Percentiles rank a stretch among this genome's conserved stretches.
Evolutionary conservation across 2,329 filamentous ascomycete species (phyloP).

Genomic region (Aureobasidium melanogenum): DNA sequence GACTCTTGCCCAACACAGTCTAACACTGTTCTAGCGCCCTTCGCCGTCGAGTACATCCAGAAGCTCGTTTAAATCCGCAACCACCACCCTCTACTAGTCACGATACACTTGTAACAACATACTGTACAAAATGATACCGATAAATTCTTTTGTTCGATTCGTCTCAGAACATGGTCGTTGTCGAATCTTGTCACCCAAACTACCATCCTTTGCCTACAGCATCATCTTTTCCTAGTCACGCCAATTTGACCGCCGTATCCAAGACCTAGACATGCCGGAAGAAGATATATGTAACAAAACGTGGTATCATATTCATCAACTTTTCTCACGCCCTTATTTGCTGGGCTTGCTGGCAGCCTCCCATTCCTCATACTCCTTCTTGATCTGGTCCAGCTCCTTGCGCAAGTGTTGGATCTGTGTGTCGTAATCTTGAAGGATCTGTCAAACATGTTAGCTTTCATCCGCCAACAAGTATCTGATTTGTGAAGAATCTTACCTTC

Average conservation of each 20-base stretch:
- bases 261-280: not conserved
- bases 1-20: not conserved
- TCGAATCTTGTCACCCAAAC: too few species aligned
- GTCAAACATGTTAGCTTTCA: conserved; percentile 16
- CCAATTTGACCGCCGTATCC: too few species aligned
- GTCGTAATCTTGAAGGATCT: conserved; percentile 76
- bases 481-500: conserved; percentile 48
- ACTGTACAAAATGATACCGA: not conserved
- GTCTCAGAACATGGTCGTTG: not conserved
- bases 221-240: too few species aligned
- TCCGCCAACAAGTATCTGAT: not conserved
- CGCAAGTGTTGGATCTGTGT: conserved; percentile 68
- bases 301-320: not conserved
- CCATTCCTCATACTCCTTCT: conserved; percentile 51
- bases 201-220: not conserved
- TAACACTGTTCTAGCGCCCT: conserved; percentile 37
- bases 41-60: conserved; percentile 45
- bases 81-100: not conserved
- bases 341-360: conserved; percentile 26
- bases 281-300: not conserved
- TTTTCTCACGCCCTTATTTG: not conserved
- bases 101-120: conserved; percentile 6
- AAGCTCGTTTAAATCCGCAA: conserved; percentile 33
- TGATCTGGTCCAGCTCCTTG: conserved; percentile 52
- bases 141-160: not conserved